Evolutionary conservation across 2,329 filamentous ascomycete species (phyloP).

Genomic region (Phialemoniopsis sp.): DNA sequence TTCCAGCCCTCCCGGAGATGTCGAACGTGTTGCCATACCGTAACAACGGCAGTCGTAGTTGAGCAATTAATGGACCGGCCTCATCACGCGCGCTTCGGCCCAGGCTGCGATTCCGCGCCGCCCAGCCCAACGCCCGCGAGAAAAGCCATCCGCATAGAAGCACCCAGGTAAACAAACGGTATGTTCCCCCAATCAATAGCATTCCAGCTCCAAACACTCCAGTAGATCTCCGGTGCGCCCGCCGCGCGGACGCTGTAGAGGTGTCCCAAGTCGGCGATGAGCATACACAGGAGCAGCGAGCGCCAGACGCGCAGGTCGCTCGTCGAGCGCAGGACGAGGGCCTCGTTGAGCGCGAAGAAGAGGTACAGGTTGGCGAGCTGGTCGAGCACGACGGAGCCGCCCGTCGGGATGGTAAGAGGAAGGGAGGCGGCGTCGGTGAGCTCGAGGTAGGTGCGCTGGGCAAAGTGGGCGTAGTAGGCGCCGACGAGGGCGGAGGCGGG

Average conservation of each 20-base stretch:
- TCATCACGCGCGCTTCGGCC: too few species aligned
- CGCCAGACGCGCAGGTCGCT: constrained; percentile 67
- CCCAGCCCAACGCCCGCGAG: constrained; percentile 51
- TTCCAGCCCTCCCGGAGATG: too few species aligned
- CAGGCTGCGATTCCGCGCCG: not conserved
- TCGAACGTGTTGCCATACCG: too few species aligned
- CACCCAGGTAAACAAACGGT: constrained; percentile 65
- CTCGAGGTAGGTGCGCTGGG: constrained; percentile 53
- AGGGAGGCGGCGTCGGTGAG: constrained; percentile 57
- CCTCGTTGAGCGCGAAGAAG: constrained; percentile 73
- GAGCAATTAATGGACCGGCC: too few species aligned
- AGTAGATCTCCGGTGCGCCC: constrained; percentile 57
- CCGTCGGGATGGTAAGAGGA: constrained; percentile 44
- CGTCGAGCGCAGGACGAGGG: constrained; percentile 67
- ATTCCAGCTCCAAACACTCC: constrained; percentile 59
- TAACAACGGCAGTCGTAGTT: too few species aligned
- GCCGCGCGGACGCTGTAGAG: constrained; percentile 60
- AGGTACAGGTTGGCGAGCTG: constrained; percentile 78
- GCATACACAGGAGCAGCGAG: constrained; percentile 59
- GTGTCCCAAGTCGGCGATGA: constrained; percentile 75
- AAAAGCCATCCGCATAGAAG: constrained; percentile 55
- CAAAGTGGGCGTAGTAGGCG: constrained; percentile 47
- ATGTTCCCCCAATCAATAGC: constrained; percentile 66
- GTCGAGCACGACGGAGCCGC: constrained; percentile 63
- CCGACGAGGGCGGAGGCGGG: constrained; percentile 48